Evolutionary conservation across 768 basidiomycete species (phyloP).

Genomic region (Psilocybe sp.): DNA sequence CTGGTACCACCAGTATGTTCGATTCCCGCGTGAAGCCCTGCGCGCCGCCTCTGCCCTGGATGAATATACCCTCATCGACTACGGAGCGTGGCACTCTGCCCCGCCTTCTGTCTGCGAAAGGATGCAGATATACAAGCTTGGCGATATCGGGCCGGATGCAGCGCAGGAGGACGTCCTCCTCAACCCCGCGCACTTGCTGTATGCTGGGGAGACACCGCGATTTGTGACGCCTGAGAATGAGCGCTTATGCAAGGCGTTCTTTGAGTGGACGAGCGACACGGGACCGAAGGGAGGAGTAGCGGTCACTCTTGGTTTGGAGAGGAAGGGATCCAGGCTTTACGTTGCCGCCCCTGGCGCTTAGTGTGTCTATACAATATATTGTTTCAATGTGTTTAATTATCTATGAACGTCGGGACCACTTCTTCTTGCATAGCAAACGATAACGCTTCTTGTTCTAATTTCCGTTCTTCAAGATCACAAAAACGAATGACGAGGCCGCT

Average conservation of each 20-base stretch:
- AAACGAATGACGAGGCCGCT: too few relatives aligned
- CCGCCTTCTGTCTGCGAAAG: conserved; percentile 24
- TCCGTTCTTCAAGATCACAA: too few relatives aligned
- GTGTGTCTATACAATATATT: background rate
- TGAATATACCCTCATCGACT: conserved; percentile 55
- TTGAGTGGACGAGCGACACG: conserved; percentile 37
- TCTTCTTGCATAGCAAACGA: too few relatives aligned
- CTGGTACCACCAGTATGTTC: conserved; percentile 60
- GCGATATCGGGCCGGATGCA: conserved; percentile 31
- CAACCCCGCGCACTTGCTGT: conserved; percentile 42
- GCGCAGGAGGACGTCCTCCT: conserved; percentile 36
- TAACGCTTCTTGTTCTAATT: too few relatives aligned
- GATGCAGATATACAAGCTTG: conserved; percentile 34
- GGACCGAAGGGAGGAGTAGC: conserved; percentile 38
- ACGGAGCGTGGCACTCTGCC: conserved; percentile 47
- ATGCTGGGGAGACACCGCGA: conserved; percentile 23
- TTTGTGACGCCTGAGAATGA: conserved; percentile 20
- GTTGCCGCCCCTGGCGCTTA: conserved; percentile 22
- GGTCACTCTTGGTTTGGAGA: conserved; percentile 37
- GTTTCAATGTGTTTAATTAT: too few relatives aligned
- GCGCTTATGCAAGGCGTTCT: conserved; percentile 34
- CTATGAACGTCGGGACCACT: too few relatives aligned
- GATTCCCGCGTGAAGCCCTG: conserved; percentile 49
- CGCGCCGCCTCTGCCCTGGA: conserved; percentile 41
- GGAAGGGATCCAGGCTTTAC: conserved; percentile 27